Percentiles rank a stretch among this genome's conserved stretches.
Conservation (phyloP, 2,329 filamentous ascomycete species). For the Phyllosticta citribraziliensis region DNA sequence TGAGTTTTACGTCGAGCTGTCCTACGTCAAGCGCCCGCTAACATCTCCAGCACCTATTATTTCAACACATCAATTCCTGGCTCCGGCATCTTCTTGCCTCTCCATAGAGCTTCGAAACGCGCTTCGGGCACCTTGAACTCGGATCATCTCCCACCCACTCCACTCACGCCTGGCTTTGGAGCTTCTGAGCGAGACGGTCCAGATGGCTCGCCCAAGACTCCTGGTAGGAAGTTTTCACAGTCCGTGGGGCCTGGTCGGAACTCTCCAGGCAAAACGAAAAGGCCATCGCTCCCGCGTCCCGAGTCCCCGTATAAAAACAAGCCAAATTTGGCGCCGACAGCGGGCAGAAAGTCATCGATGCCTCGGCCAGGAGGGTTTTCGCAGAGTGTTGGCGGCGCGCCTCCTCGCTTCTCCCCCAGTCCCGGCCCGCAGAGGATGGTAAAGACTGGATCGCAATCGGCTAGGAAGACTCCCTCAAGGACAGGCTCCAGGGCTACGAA, state of each 20-base stretch:
- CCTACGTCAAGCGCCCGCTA: background rate
- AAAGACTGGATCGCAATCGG: constrained; percentile 19
- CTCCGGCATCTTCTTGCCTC: constrained; percentile 86
- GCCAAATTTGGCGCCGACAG: constrained; percentile 46
- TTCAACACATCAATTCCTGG: constrained; percentile 70
- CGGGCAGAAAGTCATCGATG: constrained; percentile 32
- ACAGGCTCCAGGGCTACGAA: constrained; percentile 37
- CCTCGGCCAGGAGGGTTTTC: constrained; percentile 47
- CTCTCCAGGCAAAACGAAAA: constrained; percentile 57
- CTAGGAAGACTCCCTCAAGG: constrained; percentile 36
- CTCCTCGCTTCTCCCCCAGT: constrained; percentile 52
- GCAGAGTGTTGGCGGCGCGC: constrained; percentile 43
- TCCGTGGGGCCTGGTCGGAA: constrained; percentile 65
- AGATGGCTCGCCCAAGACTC: constrained; percentile 39
- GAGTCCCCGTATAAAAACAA: constrained; percentile 72
- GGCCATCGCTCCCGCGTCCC: constrained; percentile 73
- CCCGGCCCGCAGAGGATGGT: constrained; percentile 52
- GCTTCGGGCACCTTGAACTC: constrained; percentile 46
- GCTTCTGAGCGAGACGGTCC: constrained; percentile 31
- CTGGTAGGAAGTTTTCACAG: constrained; percentile 73
- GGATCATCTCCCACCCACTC: constrained; percentile 53
- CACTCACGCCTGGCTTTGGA: constrained; percentile 53
- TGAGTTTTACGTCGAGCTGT: constrained; percentile 35
- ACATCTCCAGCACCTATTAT: constrained; percentile 48
- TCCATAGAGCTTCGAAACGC: constrained; percentile 67